Base-by-base conservation (phyloP, 2,329 filamentous ascomycete genomes). In the Trichophyton simii region DNA sequence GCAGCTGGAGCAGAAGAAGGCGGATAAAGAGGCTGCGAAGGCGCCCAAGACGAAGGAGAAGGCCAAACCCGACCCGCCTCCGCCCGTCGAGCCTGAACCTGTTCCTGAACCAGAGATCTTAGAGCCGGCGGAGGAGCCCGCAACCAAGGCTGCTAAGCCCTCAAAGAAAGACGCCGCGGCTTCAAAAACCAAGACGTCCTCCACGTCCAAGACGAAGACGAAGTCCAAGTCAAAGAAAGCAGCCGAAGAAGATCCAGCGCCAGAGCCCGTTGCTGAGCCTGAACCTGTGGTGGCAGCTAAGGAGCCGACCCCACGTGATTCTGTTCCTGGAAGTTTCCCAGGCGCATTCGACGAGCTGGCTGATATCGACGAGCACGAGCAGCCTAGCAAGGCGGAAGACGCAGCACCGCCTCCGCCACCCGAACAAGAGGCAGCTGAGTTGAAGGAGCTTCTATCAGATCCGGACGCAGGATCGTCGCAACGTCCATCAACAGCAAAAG, bases 321-420 rank as follows among this genome's bases (percentile, higher is more conserved):
- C 71, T 44, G 73, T 82, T 8, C 81, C 82, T 57, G 82, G 82
- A 63, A 80, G 79, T 63, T 84, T 84, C 68, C 82, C 82, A 34
- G 72, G 73, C 50, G 78, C 67, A 31, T 77, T 78, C 41, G 55
- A 58, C 52, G 77, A 77, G 62, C 69, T 75, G 41, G 70, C 73
- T 46, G 68, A 71, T 42, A 64, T 73, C 22, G 64, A 82, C 48
- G 79, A 72, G 83, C 58, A 65, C 7, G 58, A 59, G 18, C 44
- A 61, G 41, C 61, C 70, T 59, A 65, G 68, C 1, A 68, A 72
- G 60, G 65, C 61, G 1, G 72, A 73, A 54, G 52, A 55, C 9
- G 28, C n/a, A 52, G 20, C 25, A 57, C 62, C 18, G 46, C 70
- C 36, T 15, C 46, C 3, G 75, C 77, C 28, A 5, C 28, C 52